Evolutionary conservation across 164 flowering plant genomes (phyloP), one percentile per base, ranked within the genome.

Genomic region (Sedum album): DNA sequence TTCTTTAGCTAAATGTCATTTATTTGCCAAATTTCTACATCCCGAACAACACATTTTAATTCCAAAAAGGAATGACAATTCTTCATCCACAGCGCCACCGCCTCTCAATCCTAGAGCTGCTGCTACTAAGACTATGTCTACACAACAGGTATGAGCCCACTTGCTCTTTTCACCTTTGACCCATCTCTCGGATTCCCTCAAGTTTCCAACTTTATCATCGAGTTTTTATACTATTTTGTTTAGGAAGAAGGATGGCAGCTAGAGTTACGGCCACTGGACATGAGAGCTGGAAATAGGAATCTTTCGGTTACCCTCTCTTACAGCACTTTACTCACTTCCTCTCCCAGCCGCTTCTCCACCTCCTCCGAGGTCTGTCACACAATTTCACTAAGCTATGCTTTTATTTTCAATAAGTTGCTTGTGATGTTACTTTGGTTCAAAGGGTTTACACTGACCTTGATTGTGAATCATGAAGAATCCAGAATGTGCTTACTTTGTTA

Each of bases 231-330:
- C 18, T 20, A 14, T n/a, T 31, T 63, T 39, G 53, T 42, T 71
- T 73, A 80, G 83, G 79, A 76, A 67, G 83, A 74, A 31, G 83
- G 81, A 25, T 80, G 81, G 83, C 83, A 81, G 23, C 71, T 80
- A 25, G 83, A 81, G 18, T 60, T 80, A 66, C 75, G 69, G 18
- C 81, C 78, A 9, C 39, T 77, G 65, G 75, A 75, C 64, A 71
- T 66, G 23, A 75, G 80, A 66, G 70, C 72, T 70, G 82, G 79
- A 31, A 73, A 70, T 33, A 65, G 70, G 23, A 69, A 75, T 48
- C 31, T 33, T 15, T 64, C 70, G 31, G 79, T 79, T 7, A 77
- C 82, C 1, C 57, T 75, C 28, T 82, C 84, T 31, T 78, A 73
- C 75, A 79, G 62, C 70, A 79, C 82, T 70, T 15, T 79, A 49